Percentiles rank a stretch among this genome's conserved stretches.
phyloP scores from a whole-genome alignment of 257 asterid genomes.

The Cynanchum wilfordii region DNA sequence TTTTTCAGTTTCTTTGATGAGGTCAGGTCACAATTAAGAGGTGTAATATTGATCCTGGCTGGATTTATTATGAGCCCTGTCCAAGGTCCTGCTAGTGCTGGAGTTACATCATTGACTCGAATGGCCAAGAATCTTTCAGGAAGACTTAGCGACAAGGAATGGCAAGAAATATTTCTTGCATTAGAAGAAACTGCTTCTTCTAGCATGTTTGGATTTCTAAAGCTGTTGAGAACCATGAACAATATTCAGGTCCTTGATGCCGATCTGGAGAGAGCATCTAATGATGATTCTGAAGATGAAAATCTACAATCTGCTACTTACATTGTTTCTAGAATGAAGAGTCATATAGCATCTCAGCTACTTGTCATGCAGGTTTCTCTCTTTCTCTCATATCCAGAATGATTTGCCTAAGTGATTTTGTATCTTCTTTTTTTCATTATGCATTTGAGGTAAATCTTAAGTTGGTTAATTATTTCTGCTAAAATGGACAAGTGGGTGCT shows the following conservation, averaged over 20 bases:
- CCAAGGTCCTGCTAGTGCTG: constrained; percentile 76
- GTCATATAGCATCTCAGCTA: constrained; percentile 68
- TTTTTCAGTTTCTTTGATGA: constrained; percentile 59
- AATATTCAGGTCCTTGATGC: constrained; percentile 51
- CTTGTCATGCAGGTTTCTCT: constrained; percentile 58
- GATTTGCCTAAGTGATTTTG: neutral
- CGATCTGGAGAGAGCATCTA: constrained; percentile 43
- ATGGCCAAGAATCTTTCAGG: constrained; percentile 59
- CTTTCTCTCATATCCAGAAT: neutral
- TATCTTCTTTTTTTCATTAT: neutral
- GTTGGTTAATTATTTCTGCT: neutral
- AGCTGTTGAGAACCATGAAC: constrained; percentile 71
- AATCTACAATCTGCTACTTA: constrained; percentile 62
- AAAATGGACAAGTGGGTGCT: neutral
- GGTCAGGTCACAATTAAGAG: constrained; percentile 62
- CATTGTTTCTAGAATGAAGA: constrained; percentile 73
- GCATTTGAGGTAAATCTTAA: neutral
- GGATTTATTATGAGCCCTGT: constrained; percentile 61
- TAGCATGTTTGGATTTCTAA: constrained; percentile 51
- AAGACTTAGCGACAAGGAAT: constrained; percentile 62
- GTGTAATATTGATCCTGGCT: constrained; percentile 59
- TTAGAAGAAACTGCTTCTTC: constrained; percentile 61
- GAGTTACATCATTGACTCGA: constrained; percentile 70
- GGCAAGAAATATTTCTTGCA: constrained; percentile 60
- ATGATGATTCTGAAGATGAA: constrained; percentile 52